phyloP scores from a whole-genome alignment of 306 rosid genomes.

The Rosa lucieae region DNA sequence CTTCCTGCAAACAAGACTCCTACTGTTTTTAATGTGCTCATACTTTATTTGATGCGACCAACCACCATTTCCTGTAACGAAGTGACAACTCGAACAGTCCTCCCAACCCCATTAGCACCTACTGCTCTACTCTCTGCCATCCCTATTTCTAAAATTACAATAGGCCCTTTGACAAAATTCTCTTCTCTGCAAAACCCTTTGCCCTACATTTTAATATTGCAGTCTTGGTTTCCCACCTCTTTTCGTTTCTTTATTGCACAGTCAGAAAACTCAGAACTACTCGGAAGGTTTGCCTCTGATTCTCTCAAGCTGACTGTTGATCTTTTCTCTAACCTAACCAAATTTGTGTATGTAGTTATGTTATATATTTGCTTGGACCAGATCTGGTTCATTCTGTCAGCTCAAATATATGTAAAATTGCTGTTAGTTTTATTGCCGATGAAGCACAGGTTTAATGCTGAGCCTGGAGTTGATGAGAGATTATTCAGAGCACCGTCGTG shows the following conservation, averaged over 20 bases:
- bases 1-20: not conserved
- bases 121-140: not conserved
- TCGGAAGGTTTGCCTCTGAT: not conserved
- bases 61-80: conserved; percentile 1
- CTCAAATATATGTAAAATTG: not conserved
- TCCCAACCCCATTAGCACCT: not conserved
- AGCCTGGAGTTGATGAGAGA: not conserved
- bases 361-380: not conserved
- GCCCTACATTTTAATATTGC: not conserved
- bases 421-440: not conserved
- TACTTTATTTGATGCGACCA: not conserved
- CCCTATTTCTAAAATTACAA: not conserved
- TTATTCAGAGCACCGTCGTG: no score
- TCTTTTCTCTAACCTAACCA: not conserved
- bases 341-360: not conserved
- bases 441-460: not conserved
- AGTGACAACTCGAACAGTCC: not conserved
- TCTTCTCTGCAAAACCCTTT: not conserved
- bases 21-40: not conserved
- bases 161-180: conserved; percentile 11
- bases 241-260: not conserved
- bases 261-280: not conserved
- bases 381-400: not conserved
- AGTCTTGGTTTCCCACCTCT: not conserved
- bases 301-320: not conserved